These are phyloP conservation scores for Hanseniaspora nectarophila DNA, from an alignment of 805 yeast species.

Conservation along the genomic window DNA sequence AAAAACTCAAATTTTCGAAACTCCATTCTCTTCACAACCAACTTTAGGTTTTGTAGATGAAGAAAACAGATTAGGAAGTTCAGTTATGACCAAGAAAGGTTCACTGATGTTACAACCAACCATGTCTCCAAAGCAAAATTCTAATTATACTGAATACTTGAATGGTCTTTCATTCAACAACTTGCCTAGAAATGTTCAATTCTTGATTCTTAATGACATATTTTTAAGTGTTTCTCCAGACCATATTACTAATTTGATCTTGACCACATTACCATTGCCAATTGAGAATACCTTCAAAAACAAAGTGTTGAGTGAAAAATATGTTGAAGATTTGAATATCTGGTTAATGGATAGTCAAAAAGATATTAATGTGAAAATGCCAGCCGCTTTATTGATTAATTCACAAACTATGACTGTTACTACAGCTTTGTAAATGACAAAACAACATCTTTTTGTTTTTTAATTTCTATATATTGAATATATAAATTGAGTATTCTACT, in stretches of 20 bases:
- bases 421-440: conserved; percentile 53
- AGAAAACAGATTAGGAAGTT: conserved; percentile 6
- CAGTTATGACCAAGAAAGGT: background rate
- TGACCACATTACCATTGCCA: conserved; percentile 87
- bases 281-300: conserved; percentile 65
- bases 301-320: conserved; percentile 57
- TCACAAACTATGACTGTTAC: conserved; percentile 95
- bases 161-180: conserved; percentile 55
- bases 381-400: conserved; percentile 72
- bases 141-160: conserved; percentile 28
- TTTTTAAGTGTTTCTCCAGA: conserved; percentile 34
- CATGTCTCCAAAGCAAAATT: conserved; percentile 27
- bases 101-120: conserved; percentile 21
- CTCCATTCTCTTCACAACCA: conserved; percentile 57
- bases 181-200: conserved; percentile 86
- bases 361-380: conserved; percentile 31
- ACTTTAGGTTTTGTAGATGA: conserved; percentile 5
- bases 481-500: no score
- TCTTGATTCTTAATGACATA: conserved; percentile 72
- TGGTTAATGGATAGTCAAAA: conserved; percentile 52
- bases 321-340: conserved; percentile 59
- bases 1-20: conserved; percentile 51
- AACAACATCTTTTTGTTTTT: no score
- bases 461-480: background rate
- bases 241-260: conserved; percentile 52